Evolutionary conservation across 78 protist genomes (phyloP), one percentile per base, ranked within the genome.

Genomic region (Chrysochromulina parva): DNA sequence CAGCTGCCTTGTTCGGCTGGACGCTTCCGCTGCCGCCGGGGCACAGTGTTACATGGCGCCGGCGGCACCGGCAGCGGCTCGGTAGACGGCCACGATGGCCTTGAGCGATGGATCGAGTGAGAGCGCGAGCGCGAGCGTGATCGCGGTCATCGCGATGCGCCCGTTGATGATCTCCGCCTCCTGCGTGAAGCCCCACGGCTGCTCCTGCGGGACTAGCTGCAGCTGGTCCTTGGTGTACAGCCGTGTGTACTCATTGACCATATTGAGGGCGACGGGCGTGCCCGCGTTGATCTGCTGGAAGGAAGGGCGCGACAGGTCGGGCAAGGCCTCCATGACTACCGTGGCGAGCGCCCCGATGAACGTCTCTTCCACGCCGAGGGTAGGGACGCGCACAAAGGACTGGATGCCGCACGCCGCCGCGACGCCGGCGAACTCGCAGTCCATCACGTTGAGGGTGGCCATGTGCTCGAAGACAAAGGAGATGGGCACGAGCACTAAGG

Each of bases 391-490:
- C 67, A 5, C 71, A 58, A 60, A 78, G 66, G 26, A 6, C 54
- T 1, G 0, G 82, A 90, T 62, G 88, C 92, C 92, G 9, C 84
- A 48, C 17, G 55, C 54, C 22, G 22, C 11, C 17, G 59, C 87
- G 52, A 52, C 53, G 24, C 10, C 52, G 24, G 66, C 88, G 54
- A 58, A n/a, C 62, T 20, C 60, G 54, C 80, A 81, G 62, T 52
- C 38, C 69, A 28, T 54, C 81, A 62, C 88, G 88, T 76, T 71
- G 28, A 90, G 88, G 10, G 92, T 90, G 66, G 71, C 92, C 38
- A 80, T 50, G 78, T 90, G 92, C 92, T 90, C 92, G 19, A 85
- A 90, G 38, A 90, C 88, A 66, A 78, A 90, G 14, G 65, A 47
- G 62, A 90, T 2, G 38, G 92, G 92, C 50, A 90, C 88, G 50